A percentile compares a stretch with the other conserved stretches of the same genome.
Evolutionary conservation across 176 grass and related monocot genomes (phyloP).

Genomic region (Ensete ventricosum): DNA sequence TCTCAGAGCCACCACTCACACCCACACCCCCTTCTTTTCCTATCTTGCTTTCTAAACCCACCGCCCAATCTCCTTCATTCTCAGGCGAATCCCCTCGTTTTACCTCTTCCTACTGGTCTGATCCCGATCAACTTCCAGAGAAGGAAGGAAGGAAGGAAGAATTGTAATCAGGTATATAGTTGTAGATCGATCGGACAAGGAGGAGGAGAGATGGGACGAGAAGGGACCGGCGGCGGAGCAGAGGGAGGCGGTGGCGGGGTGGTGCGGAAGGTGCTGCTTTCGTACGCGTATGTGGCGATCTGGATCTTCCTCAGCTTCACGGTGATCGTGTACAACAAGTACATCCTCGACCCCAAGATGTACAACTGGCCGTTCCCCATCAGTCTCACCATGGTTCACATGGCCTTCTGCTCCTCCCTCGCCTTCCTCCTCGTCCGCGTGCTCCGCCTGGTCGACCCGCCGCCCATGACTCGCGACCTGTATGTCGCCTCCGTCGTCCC

Average conservation of each 20-base stretch:
- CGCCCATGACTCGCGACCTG: slow-evolving; percentile 55
- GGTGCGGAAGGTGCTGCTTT: slow-evolving; percentile 63
- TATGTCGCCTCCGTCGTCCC: slow-evolving; percentile 72
- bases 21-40: too few relatives aligned
- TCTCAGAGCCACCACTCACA: too few relatives aligned
- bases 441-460: slow-evolving; percentile 61
- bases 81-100: too few relatives aligned
- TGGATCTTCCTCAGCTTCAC: slow-evolving; percentile 98
- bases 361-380: slow-evolving; percentile 99
- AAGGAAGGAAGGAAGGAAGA: too few relatives aligned
- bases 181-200: too few relatives aligned
- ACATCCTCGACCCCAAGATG: slow-evolving; percentile 97
- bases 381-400: slow-evolving; percentile 90
- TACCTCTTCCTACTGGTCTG: too few relatives aligned
- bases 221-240: slow-evolving; percentile 31
- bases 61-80: too few relatives aligned
- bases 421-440: slow-evolving; percentile 60
- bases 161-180: too few relatives aligned
- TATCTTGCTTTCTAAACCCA: too few relatives aligned
- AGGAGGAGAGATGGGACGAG: background rate
- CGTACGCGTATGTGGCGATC: slow-evolving; percentile 64
- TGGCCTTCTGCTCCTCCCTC: slow-evolving; percentile 86
- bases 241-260: slow-evolving; percentile 36
- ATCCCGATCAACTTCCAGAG: too few relatives aligned
- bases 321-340: slow-evolving; percentile 99